Base-by-base conservation (phyloP, 78 protist species). In the slime mould (Dictyostelium discoideum) region DNA sequence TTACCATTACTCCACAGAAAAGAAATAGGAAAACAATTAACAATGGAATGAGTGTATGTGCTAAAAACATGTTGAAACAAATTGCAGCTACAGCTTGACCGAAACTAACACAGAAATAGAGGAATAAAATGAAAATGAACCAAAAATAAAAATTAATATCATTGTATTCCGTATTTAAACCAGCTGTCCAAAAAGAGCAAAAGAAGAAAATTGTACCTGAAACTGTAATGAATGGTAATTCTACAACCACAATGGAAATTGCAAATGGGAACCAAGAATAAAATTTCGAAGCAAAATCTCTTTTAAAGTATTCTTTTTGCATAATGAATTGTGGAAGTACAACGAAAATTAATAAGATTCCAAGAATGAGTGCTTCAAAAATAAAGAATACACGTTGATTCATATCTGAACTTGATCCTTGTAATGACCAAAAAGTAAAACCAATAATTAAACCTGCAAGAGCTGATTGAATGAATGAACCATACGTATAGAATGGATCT, bases 251-350 rank as follows among this genome's bases (percentile, higher is more conserved):
- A 29, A 89, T 89, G 0, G 79, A 39, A 22, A 89, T 13, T 8
- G 94, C 65, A 29, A 89, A 89, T 50, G 84, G 84, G 18, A 46
- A 39, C 94, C 94, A 89, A 22, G 94, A 89, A 29, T 89, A 89
- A 32, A 77, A 89, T 48, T 89, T 89, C 0, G 72, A 40, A 1
- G 94, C 86, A 37, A 39, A 89, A 24, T 89, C 94, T n/a, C 94
- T 20, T 44, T 22, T 80, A 46, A 83, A 89, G 86, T 29, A 89
- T 18, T 83, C 79, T 29, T 42, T 78, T 72, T 89, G 94, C n/a
- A 48, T 67, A 73, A 83, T 63, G 39, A 90, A 73, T 73, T 84
- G 90, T 29, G 87, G 87, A 2, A 90, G 26, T 6, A 63, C 69
- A 24, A 82, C n/a, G 81, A 74, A 90, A 40, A 90, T 90, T 32